A percentile compares a stretch with the other conserved stretches of the same genome.
Evolutionary conservation across 257 asterid species (phyloP).

Genomic region (Eustoma russellianum): DNA sequence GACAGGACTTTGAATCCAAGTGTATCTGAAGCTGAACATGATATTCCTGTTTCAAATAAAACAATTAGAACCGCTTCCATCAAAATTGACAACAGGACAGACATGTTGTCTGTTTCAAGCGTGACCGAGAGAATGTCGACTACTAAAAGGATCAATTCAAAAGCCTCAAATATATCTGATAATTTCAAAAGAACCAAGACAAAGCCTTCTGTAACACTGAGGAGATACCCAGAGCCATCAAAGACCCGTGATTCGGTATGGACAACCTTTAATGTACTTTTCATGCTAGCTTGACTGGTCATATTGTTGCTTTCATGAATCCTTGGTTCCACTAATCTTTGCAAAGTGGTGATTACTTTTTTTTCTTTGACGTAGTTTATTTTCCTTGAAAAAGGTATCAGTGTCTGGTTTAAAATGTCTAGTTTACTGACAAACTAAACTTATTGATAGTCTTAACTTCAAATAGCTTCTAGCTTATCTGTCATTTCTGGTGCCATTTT

Average conservation of each 20-base stretch:
- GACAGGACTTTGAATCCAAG: conserved; percentile 87
- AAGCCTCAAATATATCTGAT: conserved; percentile 21
- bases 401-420: too few species aligned
- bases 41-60: conserved; percentile 35
- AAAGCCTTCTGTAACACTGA: conserved; percentile 39
- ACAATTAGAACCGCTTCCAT: conserved; percentile 20
- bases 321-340: too few species aligned
- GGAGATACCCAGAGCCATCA: conserved; percentile 37
- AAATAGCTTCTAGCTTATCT: too few species aligned
- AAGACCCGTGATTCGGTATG: conserved; percentile 60
- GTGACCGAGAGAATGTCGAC: conserved; percentile 34
- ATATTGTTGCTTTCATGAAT: too few species aligned
- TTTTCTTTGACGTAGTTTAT: too few species aligned
- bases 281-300: too few species aligned
- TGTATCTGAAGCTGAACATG: conserved; percentile 64
- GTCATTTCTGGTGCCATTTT: too few species aligned
- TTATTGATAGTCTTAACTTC: too few species aligned
- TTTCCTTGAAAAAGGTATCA: too few species aligned
- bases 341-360: too few species aligned
- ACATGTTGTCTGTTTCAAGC: conserved; percentile 36
- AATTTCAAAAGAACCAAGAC: conserved; percentile 27
- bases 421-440: too few species aligned
- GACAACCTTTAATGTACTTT: neutral
- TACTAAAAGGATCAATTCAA: conserved; percentile 50
- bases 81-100: conserved; percentile 24